Evolutionary conservation across 1,139 yeast genomes (phyloP).

Genomic region (Suhomyces wounanorum): DNA sequence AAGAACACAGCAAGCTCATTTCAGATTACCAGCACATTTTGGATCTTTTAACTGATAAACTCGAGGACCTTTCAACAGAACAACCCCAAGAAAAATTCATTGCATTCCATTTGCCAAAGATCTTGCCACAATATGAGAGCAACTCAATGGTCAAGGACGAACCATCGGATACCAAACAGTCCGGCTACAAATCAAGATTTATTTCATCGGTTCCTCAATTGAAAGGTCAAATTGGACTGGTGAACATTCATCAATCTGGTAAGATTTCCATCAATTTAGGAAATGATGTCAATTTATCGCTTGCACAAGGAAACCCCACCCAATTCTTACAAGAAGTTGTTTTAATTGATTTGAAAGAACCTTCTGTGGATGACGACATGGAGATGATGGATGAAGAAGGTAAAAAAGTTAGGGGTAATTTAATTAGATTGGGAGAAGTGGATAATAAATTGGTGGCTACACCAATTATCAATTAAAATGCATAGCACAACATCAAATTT

Average conservation of each 20-base stretch:
- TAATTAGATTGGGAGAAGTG: slow-evolving; percentile 63
- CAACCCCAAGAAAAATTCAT: slow-evolving; percentile 34
- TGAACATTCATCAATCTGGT: slow-evolving; percentile 82
- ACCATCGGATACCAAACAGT: slow-evolving; percentile 12
- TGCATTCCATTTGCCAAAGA: slow-evolving; percentile 72
- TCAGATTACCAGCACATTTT: slow-evolving; percentile 38
- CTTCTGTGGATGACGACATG: slow-evolving; percentile 22
- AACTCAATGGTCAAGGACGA: slow-evolving; percentile 16
- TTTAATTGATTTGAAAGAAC: slow-evolving; percentile 43
- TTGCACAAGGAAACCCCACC: slow-evolving; percentile 71
- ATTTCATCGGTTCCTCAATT: slow-evolving; percentile 6
- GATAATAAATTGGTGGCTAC: slow-evolving; percentile 58
- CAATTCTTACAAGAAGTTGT: slow-evolving; percentile 78
- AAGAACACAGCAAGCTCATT: slow-evolving; percentile 33
- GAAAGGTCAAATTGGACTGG: slow-evolving; percentile 65
- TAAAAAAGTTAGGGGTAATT: slow-evolving; percentile 38
- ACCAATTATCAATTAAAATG: slow-evolving; percentile 29
- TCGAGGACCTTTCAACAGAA: slow-evolving; percentile 26
- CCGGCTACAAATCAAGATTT: slow-evolving; percentile 6
- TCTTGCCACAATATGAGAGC: slow-evolving; percentile 60
- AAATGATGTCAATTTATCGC: slow-evolving; percentile 61
- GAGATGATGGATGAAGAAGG: slow-evolving; percentile 40
- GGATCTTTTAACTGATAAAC: slow-evolving; percentile 28
- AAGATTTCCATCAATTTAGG: slow-evolving; percentile 75
- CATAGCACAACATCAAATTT: neutral